These are phyloP conservation scores for Arctium lappa DNA, from an alignment of 129 eudicot species.

Conservation along the genomic window DNA sequence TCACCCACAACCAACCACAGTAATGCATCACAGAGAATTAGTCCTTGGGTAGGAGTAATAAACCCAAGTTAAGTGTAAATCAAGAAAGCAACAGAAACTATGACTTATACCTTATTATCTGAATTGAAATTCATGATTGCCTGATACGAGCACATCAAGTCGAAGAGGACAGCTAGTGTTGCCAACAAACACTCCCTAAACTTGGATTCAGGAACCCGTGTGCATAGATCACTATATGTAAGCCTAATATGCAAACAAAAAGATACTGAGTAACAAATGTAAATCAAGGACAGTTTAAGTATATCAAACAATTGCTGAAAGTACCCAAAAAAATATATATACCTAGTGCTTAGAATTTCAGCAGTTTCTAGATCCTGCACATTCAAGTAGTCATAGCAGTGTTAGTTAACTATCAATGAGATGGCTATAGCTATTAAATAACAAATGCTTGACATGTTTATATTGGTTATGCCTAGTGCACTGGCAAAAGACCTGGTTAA, in stretches of 20 bases:
- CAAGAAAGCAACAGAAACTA: slow-evolving; percentile 7
- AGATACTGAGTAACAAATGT: slow-evolving; percentile 14
- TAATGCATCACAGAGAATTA: slow-evolving; percentile 6
- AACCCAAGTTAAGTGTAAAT: slow-evolving; percentile 2
- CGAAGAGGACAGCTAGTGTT: slow-evolving; percentile 73
- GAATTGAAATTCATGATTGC: slow-evolving; percentile 76
- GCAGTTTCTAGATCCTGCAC: slow-evolving; percentile 67
- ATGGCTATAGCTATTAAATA: background rate
- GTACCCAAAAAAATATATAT: slow-evolving; percentile 4
- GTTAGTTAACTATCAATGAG: slow-evolving; percentile 1
- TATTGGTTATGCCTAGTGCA: background rate
- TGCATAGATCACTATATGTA: slow-evolving; percentile 92
- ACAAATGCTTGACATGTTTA: slow-evolving; percentile 13
- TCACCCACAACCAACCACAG: slow-evolving; percentile 6
- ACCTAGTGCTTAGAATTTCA: slow-evolving; percentile 52
- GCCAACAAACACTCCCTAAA: slow-evolving; percentile 84
- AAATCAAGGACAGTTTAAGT: background rate
- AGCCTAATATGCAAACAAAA: slow-evolving; percentile 48
- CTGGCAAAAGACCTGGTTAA: background rate
- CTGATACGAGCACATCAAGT: slow-evolving; percentile 79
- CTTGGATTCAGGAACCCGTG: slow-evolving; percentile 79
- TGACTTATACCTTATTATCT: slow-evolving; percentile 52
- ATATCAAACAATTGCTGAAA: slow-evolving; percentile 10
- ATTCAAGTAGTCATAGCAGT: slow-evolving; percentile 22
- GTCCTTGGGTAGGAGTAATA: background rate